Percentiles rank a stretch among this genome's conserved stretches.
Conservation (phyloP, 2,329 filamentous ascomycete genomes). For the Pyricularia grisea region DNA sequence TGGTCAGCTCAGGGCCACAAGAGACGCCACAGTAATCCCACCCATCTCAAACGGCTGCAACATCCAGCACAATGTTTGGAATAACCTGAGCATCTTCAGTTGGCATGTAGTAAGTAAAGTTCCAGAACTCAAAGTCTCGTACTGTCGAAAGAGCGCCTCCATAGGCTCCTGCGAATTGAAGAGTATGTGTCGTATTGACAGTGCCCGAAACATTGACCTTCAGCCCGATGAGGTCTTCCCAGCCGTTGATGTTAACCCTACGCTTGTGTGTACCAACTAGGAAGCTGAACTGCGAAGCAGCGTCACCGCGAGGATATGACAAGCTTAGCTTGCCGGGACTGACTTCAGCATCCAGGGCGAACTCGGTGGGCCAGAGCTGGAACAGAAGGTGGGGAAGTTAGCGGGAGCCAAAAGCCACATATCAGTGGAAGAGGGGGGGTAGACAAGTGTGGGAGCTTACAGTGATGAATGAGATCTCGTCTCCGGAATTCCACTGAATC, state of each 20-base stretch:
- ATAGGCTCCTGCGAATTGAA: slow-evolving; percentile 31
- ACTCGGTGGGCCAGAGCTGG: slow-evolving; percentile 22
- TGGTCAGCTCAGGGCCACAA: neutral
- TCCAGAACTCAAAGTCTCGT: slow-evolving; percentile 36
- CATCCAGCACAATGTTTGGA: slow-evolving; percentile 11
- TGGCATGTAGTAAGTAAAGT: slow-evolving; percentile 32
- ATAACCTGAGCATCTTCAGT: slow-evolving; percentile 12
- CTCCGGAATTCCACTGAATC: slow-evolving; percentile 44
- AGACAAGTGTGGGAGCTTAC: neutral
- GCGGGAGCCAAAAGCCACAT: neutral
- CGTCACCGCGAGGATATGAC: slow-evolving; percentile 42
- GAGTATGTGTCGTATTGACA: slow-evolving; percentile 25
- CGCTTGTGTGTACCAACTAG: slow-evolving; percentile 35
- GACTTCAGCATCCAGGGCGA: slow-evolving; percentile 29
- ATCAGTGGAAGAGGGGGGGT: neutral
- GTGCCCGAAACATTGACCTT: slow-evolving; percentile 34
- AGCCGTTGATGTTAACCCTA: slow-evolving; percentile 31
- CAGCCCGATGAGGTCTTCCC: slow-evolving; percentile 38
- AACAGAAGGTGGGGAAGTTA: slow-evolving; percentile 17
- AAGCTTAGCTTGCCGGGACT: slow-evolving; percentile 33
- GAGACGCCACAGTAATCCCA: neutral
- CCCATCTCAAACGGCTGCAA: slow-evolving; percentile 6
- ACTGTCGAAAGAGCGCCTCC: slow-evolving; percentile 22
- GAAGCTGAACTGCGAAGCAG: slow-evolving; percentile 38
- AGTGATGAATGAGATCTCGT: slow-evolving; percentile 22